Conservation (phyloP, 2,329 filamentous ascomycete species). For the Ascosphaera acerosa region DNA sequence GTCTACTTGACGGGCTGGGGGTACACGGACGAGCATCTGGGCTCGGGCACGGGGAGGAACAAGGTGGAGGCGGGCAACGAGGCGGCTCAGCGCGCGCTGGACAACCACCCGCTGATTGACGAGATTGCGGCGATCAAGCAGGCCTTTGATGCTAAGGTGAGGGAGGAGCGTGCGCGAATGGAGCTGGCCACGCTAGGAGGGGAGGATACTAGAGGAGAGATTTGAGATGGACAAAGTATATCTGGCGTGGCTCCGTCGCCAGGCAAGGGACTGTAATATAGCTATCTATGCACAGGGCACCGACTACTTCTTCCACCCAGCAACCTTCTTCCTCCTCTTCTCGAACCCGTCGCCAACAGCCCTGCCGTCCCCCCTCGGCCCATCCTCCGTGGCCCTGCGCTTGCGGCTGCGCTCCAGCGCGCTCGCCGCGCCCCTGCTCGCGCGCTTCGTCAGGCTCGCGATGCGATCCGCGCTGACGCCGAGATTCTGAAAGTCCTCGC, state of each 20-base stretch:
- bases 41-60: constrained; percentile 20
- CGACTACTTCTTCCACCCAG: constrained; percentile 16
- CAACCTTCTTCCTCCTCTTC: constrained; percentile 20
- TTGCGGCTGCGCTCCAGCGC: constrained; percentile 67
- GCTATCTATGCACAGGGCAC: no score
- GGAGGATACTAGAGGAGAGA: background rate
- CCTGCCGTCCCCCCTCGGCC: constrained; percentile 35
- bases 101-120: constrained; percentile 15
- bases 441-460: constrained; percentile 51
- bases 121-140: constrained; percentile 15
- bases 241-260: no score
- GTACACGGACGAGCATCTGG: constrained; percentile 19
- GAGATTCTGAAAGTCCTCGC: constrained; percentile 77
- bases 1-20: constrained; percentile 25
- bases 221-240: background rate
- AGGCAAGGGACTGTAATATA: no score
- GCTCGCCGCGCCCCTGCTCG: constrained; percentile 27
- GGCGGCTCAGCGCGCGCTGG: constrained; percentile 19
- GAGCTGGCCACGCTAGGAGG: no score
- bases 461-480: constrained; percentile 73
- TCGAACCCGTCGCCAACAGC: constrained; percentile 39
- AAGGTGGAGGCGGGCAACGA: constrained; percentile 21
- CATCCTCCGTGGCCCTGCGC: constrained; percentile 44
- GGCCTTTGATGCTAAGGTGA: constrained; percentile 6
- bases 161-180: constrained; percentile 3